These are phyloP conservation scores for Botrytis elliptica DNA, from an alignment of 2,329 filamentous ascomycete species.

Conservation along the genomic window DNA sequence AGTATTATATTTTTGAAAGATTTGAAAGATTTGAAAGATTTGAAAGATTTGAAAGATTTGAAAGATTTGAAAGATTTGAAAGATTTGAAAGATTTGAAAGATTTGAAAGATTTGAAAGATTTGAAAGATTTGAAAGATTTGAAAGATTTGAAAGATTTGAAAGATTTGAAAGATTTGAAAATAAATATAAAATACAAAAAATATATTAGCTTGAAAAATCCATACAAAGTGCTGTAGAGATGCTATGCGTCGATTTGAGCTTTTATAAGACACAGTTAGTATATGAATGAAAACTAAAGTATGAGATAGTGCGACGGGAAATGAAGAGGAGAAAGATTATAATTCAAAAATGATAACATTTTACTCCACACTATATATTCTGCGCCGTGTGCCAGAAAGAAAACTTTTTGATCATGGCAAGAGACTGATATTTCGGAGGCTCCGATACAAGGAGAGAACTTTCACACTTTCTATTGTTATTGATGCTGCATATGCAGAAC, in stretches of 20 bases:
- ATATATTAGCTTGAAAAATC: too few relatives aligned
- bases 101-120: too few relatives aligned
- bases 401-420: constrained; percentile 7
- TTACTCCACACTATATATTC: background rate
- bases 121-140: too few relatives aligned
- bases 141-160: too few relatives aligned
- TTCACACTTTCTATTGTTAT: background rate
- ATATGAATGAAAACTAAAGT: constrained; percentile 4
- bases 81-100: too few relatives aligned
- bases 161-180: too few relatives aligned
- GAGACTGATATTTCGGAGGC: background rate
- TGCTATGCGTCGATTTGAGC: background rate
- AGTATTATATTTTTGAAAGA: too few relatives aligned
- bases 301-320: constrained; percentile 27
- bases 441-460: constrained; percentile 11
- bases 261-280: background rate
- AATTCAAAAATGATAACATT: constrained; percentile 23
- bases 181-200: too few relatives aligned
- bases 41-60: too few relatives aligned
- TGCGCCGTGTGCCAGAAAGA: background rate
- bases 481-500: background rate
- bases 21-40: too few relatives aligned
- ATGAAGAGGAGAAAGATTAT: constrained; percentile 10
- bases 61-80: too few relatives aligned
- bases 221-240: too few relatives aligned